Conservation (phyloP, 805 yeast genomes). For the Millerago galiae region DNA sequence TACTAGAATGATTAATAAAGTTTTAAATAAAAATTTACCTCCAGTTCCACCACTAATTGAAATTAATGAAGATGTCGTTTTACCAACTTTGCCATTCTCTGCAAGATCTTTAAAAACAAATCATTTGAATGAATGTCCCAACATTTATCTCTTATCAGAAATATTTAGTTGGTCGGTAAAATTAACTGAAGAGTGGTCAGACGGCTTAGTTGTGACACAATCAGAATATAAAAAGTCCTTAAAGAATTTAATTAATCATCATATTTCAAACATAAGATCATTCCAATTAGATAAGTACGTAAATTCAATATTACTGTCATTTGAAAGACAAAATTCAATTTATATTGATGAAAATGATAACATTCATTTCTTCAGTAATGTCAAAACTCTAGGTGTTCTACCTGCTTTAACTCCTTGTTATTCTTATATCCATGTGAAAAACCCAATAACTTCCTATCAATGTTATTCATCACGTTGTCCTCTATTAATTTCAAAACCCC, state of each 20-base stretch:
- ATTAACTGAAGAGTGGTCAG: constrained; percentile 45
- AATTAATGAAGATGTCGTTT: constrained; percentile 30
- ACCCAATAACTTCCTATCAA: constrained; percentile 7
- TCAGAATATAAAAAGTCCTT: constrained; percentile 49
- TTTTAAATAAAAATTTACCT: constrained; percentile 26
- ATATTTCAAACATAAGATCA: constrained; percentile 41
- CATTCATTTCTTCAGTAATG: constrained; percentile 23
- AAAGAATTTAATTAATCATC: constrained; percentile 43
- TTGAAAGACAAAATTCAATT: constrained; percentile 37
- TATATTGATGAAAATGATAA: constrained; percentile 28
- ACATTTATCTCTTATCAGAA: constrained; percentile 40
- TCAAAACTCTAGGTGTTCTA: constrained; percentile 36
- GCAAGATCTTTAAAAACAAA: constrained; percentile 40
- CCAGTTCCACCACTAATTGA: constrained; percentile 33
- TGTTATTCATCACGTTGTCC: constrained; percentile 33
- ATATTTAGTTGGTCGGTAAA: constrained; percentile 49
- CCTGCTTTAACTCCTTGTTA: constrained; percentile 42
- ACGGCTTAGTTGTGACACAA: constrained; percentile 41
- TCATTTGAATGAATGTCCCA: constrained; percentile 43
- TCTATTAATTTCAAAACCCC: constrained; percentile 22
- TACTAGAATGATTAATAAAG: neutral
- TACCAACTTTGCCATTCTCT: constrained; percentile 54
- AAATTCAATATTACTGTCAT: constrained; percentile 38
- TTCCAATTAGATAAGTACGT: constrained; percentile 47
- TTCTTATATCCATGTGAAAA: constrained; percentile 27